Evolutionary conservation across 768 basidiomycete species (phyloP), one percentile per base, ranked within the genome.

Genomic region (Suillus subluteus): DNA sequence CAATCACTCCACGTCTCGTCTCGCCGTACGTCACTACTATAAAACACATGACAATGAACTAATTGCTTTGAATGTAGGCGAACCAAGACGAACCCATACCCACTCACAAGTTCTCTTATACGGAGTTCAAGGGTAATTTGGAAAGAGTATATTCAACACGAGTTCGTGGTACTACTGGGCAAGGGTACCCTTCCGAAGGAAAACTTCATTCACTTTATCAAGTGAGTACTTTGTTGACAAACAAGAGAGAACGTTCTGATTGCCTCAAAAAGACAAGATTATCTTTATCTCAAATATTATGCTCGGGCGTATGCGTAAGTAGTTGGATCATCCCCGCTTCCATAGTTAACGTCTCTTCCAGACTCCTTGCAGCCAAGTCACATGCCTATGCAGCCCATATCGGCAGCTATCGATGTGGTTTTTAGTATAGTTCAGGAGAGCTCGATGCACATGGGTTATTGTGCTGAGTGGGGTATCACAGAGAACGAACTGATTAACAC

Each of bases 181-280:
- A 78, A 83, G 62, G 95, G 94, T 0, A 90, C 86, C 0, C 84
- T 96, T 2, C 81, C 86, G 0, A 79, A 77, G 46, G 81, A 86
- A n/a, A 79, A 83, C 26, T 98, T 97, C 75, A 72, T 91, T 16
- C 89, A 95, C 72, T 98, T 96, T 74, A 89, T 97, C 77, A 91
- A 89, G 92, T 94, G 65, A 61, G 87, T 32, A 40, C 1, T 30
- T 18, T 15, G 32, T 4, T 63, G 2, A 4, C 11, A 21, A 35
- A 30, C 6, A 21, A 16, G n/a, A 38, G 32, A 30, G 16, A 35
- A n/a, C 26, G 62, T 6, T 63, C 46, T 38, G 37, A 32, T 43
- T 40, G 38, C 30, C 26, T 16, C 40, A 26, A 40, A 2, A 68
- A 93, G 91, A 70, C 94, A 95, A 70, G 94, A 95, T 72, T 94